Percentiles rank a stretch among this genome's conserved stretches.
These are phyloP conservation scores for Trichosanthes cucumerina DNA, from an alignment of 306 rosid species.

Conservation along the genomic window DNA sequence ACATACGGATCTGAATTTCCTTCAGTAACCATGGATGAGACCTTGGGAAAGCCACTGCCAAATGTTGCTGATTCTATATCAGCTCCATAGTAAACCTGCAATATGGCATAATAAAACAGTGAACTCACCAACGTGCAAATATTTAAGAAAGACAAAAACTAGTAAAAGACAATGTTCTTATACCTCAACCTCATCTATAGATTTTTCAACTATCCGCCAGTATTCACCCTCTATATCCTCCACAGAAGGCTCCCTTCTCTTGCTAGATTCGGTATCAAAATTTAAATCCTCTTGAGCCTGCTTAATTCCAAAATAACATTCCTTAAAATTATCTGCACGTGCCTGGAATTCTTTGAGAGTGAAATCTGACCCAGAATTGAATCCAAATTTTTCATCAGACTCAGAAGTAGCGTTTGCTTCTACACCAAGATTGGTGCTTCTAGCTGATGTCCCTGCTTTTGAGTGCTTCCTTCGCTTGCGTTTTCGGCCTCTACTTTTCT, in stretches of 20 bases:
- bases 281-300: slow-evolving; percentile 25
- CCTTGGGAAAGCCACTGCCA: slow-evolving; percentile 91
- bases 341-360: slow-evolving; percentile 60
- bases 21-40: slow-evolving; percentile 27
- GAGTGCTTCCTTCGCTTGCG: slow-evolving; percentile 57
- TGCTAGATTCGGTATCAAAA: slow-evolving; percentile 17
- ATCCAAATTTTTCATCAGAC: slow-evolving; percentile 72
- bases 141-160: not conserved
- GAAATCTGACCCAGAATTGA: slow-evolving; percentile 67
- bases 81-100: slow-evolving; percentile 89
- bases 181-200: slow-evolving; percentile 94
- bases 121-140: slow-evolving; percentile 9
- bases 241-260: slow-evolving; percentile 45
- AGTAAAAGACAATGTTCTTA: slow-evolving; percentile 2
- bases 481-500: slow-evolving; percentile 69
- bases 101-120: slow-evolving; percentile 15
- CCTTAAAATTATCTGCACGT: slow-evolving; percentile 48
- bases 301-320: slow-evolving; percentile 54
- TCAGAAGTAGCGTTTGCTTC: slow-evolving; percentile 45
- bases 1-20: slow-evolving; percentile 37
- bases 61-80: slow-evolving; percentile 81
- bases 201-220: slow-evolving; percentile 86
- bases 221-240: slow-evolving; percentile 95
- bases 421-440: slow-evolving; percentile 29
- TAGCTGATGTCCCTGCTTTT: slow-evolving; percentile 44